phyloP scores from a whole-genome alignment of 2,329 filamentous ascomycete species.

The Colletotrichum eremochloae region DNA sequence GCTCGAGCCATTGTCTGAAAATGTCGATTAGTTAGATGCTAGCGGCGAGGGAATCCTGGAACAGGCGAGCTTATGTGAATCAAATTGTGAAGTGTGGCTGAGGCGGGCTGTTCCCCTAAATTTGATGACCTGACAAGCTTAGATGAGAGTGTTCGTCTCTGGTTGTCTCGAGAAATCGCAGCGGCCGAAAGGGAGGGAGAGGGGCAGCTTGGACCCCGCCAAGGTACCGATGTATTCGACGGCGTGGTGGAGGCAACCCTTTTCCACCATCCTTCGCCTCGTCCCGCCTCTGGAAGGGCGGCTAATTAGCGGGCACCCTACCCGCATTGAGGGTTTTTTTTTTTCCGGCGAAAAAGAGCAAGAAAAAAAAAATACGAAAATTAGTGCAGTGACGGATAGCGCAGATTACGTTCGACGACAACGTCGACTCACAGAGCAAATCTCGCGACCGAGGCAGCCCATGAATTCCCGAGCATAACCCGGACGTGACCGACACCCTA shows the following conservation, averaged over 20 bases:
- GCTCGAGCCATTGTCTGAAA: background rate
- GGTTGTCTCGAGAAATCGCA: background rate
- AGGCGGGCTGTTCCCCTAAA: conserved; percentile 25
- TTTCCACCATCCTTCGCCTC: conserved; percentile 1
- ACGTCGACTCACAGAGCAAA: conserved; percentile 30
- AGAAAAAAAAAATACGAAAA: conserved; percentile 10
- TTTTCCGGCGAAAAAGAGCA: background rate
- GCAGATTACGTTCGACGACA: background rate
- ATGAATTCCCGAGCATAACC: conserved; percentile 20
- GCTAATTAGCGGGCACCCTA: background rate
- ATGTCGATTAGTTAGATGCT: background rate
- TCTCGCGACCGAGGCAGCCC: conserved; percentile 15
- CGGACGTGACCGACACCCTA: background rate
- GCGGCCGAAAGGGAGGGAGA: background rate
- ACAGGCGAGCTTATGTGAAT: conserved; percentile 17
- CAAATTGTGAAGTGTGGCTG: conserved; percentile 13
- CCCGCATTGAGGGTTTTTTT: conserved; percentile 19
- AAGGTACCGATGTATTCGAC: conserved; percentile 31
- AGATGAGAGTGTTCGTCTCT: background rate
- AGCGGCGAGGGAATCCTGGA: conserved; percentile 6
- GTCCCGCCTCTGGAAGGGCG: conserved; percentile 16
- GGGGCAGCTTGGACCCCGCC: conserved; percentile 32
- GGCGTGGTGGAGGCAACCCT: conserved; percentile 11
- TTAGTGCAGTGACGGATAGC: conserved; percentile 14
- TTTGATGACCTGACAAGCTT: background rate